Conservation (phyloP, 2,329 filamentous ascomycete genomes). For the Colletotrichum sp. region DNA sequence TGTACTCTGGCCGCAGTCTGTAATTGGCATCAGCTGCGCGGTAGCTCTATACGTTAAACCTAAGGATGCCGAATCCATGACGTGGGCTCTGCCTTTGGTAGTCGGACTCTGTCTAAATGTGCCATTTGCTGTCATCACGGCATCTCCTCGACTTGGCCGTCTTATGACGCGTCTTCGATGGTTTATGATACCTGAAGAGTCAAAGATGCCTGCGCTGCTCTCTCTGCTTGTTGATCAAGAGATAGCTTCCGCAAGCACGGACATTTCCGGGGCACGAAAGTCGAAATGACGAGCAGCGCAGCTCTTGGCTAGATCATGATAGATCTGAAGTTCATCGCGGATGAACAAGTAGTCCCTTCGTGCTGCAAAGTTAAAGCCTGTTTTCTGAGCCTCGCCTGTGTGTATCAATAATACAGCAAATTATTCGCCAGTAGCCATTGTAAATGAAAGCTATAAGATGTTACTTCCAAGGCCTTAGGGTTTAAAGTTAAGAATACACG, state of each 20-base stretch:
- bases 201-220: neutral
- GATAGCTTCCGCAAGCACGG: neutral
- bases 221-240: neutral
- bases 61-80: neutral
- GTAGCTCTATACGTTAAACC: neutral
- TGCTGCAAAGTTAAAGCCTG: neutral
- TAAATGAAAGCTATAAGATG: no score
- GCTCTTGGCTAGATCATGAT: accelerated
- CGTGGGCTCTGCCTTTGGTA: neutral
- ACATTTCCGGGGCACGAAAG: no score
- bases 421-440: accelerated
- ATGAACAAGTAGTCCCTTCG: accelerated
- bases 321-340: accelerated
- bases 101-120: neutral
- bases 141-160: neutral
- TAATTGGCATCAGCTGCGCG: neutral
- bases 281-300: accelerated
- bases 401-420: neutral
- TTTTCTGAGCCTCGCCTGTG: no score
- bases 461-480: neutral
- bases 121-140: neutral
- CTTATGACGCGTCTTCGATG: neutral
- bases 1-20: neutral
- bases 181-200: neutral
- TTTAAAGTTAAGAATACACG: neutral